These are phyloP conservation scores for Nannizziopsis arthrosporioides DNA, from an alignment of 2,329 filamentous ascomycete genomes.

Conservation along the genomic window DNA sequence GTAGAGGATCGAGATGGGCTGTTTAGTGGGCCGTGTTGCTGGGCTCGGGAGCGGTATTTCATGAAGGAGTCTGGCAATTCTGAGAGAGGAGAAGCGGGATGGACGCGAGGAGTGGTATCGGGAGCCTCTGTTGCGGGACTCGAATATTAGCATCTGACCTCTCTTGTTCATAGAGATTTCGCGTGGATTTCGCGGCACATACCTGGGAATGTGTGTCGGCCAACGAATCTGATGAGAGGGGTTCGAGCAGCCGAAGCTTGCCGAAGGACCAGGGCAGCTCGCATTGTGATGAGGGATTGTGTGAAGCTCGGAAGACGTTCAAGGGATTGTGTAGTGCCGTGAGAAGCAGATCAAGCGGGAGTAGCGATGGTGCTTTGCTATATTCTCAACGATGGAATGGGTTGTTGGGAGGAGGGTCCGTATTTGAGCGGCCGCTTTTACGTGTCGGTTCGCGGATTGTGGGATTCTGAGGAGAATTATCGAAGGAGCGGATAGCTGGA, in stretches of 20 bases:
- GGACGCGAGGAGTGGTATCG: conserved; percentile 46
- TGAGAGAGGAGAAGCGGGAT: conserved; percentile 46
- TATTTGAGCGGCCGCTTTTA: not conserved
- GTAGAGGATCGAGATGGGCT: conserved; percentile 16
- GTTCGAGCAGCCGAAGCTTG: conserved; percentile 30
- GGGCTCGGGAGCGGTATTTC: conserved; percentile 50
- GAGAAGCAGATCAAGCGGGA: not conserved
- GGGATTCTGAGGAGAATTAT: not conserved
- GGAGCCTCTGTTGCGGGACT: conserved; percentile 26
- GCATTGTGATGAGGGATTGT: conserved; percentile 26
- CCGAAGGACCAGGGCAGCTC: conserved; percentile 31
- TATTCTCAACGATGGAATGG: conserved; percentile 4
- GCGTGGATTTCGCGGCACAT: conserved; percentile 16
- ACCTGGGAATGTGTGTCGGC: conserved; percentile 38
- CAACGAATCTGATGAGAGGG: conserved; percentile 41
- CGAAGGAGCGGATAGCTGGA: not conserved
- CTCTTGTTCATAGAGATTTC: not conserved
- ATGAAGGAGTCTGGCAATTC: conserved; percentile 51
- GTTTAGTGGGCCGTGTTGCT: conserved; percentile 52
- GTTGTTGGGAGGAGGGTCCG: conserved; percentile 2
- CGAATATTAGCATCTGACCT: not conserved
- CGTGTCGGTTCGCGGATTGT: not conserved
- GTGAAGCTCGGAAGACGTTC: not conserved
- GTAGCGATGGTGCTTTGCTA: not conserved
- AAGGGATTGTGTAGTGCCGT: not conserved